Evolutionary conservation across 2,329 filamentous ascomycete species (phyloP), one percentile per base, ranked within the genome.

Genomic region (Helminthosporium solani): DNA sequence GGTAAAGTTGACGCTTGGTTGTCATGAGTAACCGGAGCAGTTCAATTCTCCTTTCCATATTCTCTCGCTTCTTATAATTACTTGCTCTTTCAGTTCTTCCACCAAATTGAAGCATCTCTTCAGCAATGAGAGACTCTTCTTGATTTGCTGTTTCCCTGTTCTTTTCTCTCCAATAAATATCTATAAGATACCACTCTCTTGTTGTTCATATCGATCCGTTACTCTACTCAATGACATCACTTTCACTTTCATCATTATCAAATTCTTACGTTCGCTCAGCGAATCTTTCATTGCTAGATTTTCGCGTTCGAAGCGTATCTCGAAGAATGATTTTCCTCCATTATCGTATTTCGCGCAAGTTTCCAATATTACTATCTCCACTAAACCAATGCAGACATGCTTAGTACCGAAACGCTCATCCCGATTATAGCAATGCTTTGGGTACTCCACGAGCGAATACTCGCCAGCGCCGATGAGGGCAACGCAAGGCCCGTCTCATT

Each of bases 1-100:
- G 50, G 27, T 60, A 33, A 54, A 18, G 7, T 35, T 15, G 15
- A 18, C 33, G 7, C 12, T 35, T 15, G 33, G 16, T 12, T 15
- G 9, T 25, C 9, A 9, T 9, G 23, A 9, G 5, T 5, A 5
- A 25, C 23, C 23, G 23, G 9, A 25, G 5, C 9, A 9, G 9
- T 25, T 5, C 23, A 9, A 6, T 25, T 25, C 23, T 9, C 23
- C 23, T 9, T 25, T 25, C 9, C 9, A 5, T 9, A 9, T 25
- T 9, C 23, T 9, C 23, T 25, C 5, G 6, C 9, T 9, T 25
- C 23, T 25, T 25, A 6, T 25, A 5, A 25, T n/a, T 9, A 25
- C 23, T 25, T 9, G 6, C 23, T 25, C 23, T 25, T 25, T 25
- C 23, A 25, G 6, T 25, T 25, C 23, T 25, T 25, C 6, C 23